Percentiles rank a stretch among this genome's conserved stretches.
Evolutionary conservation across 1,139 yeast species (phyloP).

Genomic region (Debaryomycetaceae sp.): DNA sequence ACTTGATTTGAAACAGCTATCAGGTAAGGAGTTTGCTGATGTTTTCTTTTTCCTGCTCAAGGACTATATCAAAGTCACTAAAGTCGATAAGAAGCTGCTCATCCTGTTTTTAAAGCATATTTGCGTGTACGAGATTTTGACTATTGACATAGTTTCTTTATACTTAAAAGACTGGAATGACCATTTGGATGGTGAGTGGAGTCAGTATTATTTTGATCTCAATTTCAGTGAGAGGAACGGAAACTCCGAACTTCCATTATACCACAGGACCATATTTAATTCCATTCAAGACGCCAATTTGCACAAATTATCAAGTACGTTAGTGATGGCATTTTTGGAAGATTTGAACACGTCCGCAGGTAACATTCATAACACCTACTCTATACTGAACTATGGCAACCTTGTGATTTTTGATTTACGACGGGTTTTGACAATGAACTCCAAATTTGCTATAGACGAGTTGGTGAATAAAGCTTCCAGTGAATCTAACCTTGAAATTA

Average conservation of each 20-base stretch:
- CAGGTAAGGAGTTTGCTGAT: slow-evolving; percentile 7
- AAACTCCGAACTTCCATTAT: neutral
- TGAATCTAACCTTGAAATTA: slow-evolving; percentile 19
- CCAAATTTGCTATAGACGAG: slow-evolving; percentile 22
- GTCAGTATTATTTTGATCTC: neutral
- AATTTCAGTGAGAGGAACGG: neutral
- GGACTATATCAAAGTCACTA: neutral
- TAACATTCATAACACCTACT: neutral
- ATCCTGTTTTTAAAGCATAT: no score
- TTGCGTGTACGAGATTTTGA: neutral
- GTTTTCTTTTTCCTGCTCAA: neutral
- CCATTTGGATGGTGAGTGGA: neutral
- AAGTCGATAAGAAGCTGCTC: neutral
- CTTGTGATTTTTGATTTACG: slow-evolving; percentile 10
- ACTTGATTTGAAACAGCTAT: slow-evolving; percentile 14
- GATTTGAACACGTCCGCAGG: neutral
- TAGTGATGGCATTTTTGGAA: neutral
- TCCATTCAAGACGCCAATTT: neutral
- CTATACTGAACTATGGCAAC: neutral
- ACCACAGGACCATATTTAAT: neutral
- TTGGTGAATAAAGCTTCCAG: slow-evolving; percentile 15
- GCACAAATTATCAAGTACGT: neutral
- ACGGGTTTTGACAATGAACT: slow-evolving; percentile 16
- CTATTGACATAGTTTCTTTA: neutral
- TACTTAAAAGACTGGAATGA: neutral